These are phyloP conservation scores for Collybia nuda DNA, from an alignment of 768 basidiomycete species.

Conservation along the genomic window DNA sequence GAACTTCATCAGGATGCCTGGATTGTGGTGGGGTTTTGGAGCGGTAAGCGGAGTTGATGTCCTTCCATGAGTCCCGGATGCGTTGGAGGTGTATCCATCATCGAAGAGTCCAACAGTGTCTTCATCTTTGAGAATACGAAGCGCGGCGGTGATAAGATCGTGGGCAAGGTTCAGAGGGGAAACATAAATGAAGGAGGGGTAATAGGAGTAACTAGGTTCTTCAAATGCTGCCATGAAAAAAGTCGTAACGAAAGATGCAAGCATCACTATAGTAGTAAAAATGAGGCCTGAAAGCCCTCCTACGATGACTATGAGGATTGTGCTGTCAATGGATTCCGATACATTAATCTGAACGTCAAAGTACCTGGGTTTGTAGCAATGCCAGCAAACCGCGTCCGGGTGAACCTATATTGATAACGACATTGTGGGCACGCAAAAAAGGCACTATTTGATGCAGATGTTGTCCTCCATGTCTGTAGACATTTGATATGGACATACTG, in stretches of 20 bases:
- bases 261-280: conserved; percentile 65
- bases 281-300: conserved; percentile 58
- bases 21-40: conserved; percentile 20
- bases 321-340: not conserved
- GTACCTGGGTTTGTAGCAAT: conserved; percentile 77
- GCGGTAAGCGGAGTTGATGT: conserved; percentile 13
- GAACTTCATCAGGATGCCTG: conserved; percentile 55
- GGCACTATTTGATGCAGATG: conserved; percentile 57
- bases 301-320: conserved; percentile 51
- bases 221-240: conserved; percentile 66
- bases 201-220: conserved; percentile 41
- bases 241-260: conserved; percentile 69
- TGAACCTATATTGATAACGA: conserved; percentile 73
- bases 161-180: conserved; percentile 58
- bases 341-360: conserved; percentile 11
- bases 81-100: conserved; percentile 20
- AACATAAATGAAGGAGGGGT: conserved; percentile 41
- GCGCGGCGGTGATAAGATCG: conserved; percentile 61
- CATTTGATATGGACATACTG: conserved; percentile 83
- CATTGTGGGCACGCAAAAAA: conserved; percentile 85
- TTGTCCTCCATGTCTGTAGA: conserved; percentile 71
- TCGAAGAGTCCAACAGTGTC: conserved; percentile 42
- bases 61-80: conserved; percentile 9
- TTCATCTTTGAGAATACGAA: conserved; percentile 61
- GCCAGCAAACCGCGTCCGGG: conserved; percentile 67